Base-by-base conservation (phyloP, 768 basidiomycete genomes). In the Steccherinum ochraceum region DNA sequence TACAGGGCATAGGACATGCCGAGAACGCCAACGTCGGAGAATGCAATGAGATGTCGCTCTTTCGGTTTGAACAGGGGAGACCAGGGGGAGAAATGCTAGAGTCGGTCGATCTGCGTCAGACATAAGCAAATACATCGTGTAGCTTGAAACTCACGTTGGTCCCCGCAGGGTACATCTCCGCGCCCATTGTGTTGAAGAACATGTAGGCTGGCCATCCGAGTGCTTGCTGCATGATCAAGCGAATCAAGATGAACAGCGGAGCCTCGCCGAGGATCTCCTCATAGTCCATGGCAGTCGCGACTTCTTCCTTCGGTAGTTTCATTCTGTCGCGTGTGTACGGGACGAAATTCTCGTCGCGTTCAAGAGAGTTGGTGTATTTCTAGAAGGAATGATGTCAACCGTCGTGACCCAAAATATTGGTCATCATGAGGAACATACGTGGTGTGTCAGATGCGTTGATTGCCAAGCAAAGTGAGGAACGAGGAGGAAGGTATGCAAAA, bases 151-250 rank as follows among this genome's bases (percentile, higher is more conserved):
- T n/a, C 45, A 74, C 74, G 44, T 77, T 77, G 5, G 74, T 73
- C 20, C 74, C 71, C 1, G 67, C 48, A 11, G 77, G 76, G 55
- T 79, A 75, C 64, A 62, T 72, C 3, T 71, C 49, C n/a, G 45
- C 47, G 12, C 55, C 58, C 5, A 56, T 24, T 69, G 10, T 76
- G 73, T 71, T 76, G n/a, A 11, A 16, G 11, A 53, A 25, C 13
- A 79, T 66, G 54, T 81, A 81, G 50, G 68, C 72, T 55, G 77
- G 77, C 74, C 73, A 77, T 7, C 78, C 80, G 24, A 78, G 59
- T 3, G 68, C 57, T 49, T 82, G 79, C 78, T 78, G 78, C 12
- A 73, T 56, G 45, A 79, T 52, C 71, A 81, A 75, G 18, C 73
- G 70, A 4, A 56, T 50, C 12, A 78, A 67, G 1, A 73, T 79